These are phyloP conservation scores for Talaromyces albobiverticillius DNA, from an alignment of 2,329 filamentous ascomycete species.

Conservation along the genomic window DNA sequence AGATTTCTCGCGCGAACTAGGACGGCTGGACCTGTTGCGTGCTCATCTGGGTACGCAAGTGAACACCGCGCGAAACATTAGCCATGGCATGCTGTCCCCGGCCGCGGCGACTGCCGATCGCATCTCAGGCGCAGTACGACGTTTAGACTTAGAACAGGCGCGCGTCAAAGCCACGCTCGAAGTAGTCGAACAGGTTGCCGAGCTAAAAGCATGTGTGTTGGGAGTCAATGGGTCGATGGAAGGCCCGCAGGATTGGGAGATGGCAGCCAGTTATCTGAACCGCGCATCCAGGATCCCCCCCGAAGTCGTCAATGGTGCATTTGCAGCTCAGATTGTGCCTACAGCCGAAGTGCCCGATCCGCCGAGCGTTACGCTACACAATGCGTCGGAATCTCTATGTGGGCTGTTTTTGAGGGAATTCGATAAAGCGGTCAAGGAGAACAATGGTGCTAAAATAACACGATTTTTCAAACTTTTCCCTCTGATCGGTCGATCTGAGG, in stretches of 20 bases:
- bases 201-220: constrained; percentile 93
- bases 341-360: constrained; percentile 93
- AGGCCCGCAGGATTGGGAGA: constrained; percentile 97
- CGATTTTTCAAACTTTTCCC: constrained; percentile 98
- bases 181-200: constrained; percentile 92
- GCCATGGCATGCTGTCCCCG: constrained; percentile 84
- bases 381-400: constrained; percentile 84
- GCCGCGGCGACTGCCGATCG: constrained; percentile 82
- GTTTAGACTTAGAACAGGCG: constrained; percentile 85
- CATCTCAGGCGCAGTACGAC: constrained; percentile 81
- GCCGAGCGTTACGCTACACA: constrained; percentile 80
- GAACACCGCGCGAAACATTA: constrained; percentile 76
- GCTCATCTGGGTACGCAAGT: constrained; percentile 85
- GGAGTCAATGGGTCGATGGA: constrained; percentile 96
- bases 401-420: constrained; percentile 91
- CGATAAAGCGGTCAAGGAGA: constrained; percentile 81
- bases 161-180: constrained; percentile 85
- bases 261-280: constrained; percentile 83
- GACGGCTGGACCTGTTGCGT: constrained; percentile 82
- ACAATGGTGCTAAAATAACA: constrained; percentile 85
- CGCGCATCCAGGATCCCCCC: constrained; percentile 78
- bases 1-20: constrained; percentile 81
- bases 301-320: constrained; percentile 75
- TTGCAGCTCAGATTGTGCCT: constrained; percentile 88
- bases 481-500: constrained; percentile 81